Evolutionary conservation across 1,284 basidiomycete species (phyloP).

Genomic region (Leccinum colubrinum): DNA sequence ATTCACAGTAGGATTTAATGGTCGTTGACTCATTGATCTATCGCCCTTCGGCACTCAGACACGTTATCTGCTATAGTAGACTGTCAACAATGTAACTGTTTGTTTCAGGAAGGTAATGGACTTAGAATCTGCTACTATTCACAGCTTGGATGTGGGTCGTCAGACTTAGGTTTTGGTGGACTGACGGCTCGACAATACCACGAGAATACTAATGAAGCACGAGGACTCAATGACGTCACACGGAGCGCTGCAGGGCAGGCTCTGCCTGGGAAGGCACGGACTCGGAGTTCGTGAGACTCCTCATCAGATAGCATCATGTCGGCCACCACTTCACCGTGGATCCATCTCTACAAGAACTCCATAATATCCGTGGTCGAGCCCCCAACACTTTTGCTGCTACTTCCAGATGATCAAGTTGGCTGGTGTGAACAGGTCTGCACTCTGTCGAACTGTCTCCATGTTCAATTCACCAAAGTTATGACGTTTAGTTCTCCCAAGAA

Average conservation of each 20-base stretch:
- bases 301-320: conserved; percentile 4
- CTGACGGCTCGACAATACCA: not conserved
- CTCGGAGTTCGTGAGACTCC: not conserved
- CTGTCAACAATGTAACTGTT: conserved; percentile 1
- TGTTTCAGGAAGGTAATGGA: conserved; percentile 3
- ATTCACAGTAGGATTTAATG: conserved; percentile 1
- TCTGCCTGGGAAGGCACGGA: not conserved
- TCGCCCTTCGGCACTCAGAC: conserved; percentile 2
- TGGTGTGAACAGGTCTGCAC: conserved; percentile 41
- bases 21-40: conserved; percentile 3
- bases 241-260: not conserved
- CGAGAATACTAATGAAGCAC: not conserved
- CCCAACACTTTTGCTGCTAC: conserved; percentile 30
- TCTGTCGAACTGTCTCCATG: not conserved
- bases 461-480: not conserved
- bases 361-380: conserved; percentile 30
- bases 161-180: not conserved
- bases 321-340: conserved; percentile 3
- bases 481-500: conserved; percentile 40
- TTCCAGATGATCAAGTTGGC: conserved; percentile 26
- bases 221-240: not conserved
- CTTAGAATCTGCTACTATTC: not conserved
- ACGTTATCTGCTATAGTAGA: conserved; percentile 11
- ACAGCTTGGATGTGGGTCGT: not conserved
- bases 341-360: conserved; percentile 24